These are phyloP conservation scores for Alternaria sp. DNA, from an alignment of 2,329 filamentous ascomycete species.

Conservation along the genomic window DNA sequence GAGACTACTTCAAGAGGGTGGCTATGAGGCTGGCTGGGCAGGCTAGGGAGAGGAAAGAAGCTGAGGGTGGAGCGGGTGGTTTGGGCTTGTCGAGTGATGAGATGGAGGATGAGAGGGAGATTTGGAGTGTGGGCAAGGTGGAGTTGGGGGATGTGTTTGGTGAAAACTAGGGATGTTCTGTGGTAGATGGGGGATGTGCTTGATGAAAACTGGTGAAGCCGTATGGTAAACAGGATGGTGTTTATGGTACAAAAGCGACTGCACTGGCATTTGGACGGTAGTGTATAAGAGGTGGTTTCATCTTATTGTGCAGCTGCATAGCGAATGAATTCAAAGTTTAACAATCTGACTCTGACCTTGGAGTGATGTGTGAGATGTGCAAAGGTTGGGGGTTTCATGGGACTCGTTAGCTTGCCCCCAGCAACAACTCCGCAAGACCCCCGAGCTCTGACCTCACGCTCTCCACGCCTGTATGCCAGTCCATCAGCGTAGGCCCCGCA, in stretches of 20 bases:
- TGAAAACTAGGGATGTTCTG: slow-evolving; percentile 13
- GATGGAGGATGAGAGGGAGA: slow-evolving; percentile 90
- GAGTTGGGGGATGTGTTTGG: slow-evolving; percentile 71
- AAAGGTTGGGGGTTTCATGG: neutral
- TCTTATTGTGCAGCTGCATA: slow-evolving; percentile 14
- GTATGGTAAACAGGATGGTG: neutral
- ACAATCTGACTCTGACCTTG: neutral
- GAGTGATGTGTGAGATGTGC: neutral
- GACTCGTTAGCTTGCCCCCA: slow-evolving; percentile 5
- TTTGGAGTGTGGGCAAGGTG: slow-evolving; percentile 93
- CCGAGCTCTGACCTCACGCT: slow-evolving; percentile 38
- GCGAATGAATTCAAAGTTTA: neutral
- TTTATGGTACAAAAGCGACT: slow-evolving; percentile 10
- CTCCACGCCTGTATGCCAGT: slow-evolving; percentile 18
- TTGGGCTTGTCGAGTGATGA: slow-evolving; percentile 90
- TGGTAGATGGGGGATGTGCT: neutral
- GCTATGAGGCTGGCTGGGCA: slow-evolving; percentile 84
- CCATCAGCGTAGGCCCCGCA: slow-evolving; percentile 35
- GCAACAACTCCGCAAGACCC: slow-evolving; percentile 30
- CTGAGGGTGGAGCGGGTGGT: slow-evolving; percentile 87
- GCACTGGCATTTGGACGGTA: slow-evolving; percentile 9
- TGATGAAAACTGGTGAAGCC: too few relatives aligned
- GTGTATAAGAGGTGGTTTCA: neutral
- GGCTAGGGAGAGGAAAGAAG: slow-evolving; percentile 86
- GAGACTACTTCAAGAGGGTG: slow-evolving; percentile 96